Conservation (phyloP, 164 flowering plant genomes). For the Kingdonia uniflora region DNA sequence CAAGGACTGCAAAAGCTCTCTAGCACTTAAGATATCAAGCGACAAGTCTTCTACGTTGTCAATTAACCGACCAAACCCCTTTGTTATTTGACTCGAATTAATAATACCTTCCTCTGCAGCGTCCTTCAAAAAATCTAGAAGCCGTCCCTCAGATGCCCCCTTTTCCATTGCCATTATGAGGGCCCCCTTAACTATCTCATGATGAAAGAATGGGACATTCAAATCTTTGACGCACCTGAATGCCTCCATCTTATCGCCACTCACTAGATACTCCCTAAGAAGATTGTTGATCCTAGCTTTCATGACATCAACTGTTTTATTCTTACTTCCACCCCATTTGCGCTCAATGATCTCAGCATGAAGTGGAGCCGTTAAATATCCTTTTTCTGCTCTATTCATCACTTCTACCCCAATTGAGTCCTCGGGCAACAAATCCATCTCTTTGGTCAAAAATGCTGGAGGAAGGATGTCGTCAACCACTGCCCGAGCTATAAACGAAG, state of each 20-base stretch:
- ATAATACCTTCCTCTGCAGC: conserved; percentile 61
- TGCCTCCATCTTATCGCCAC: conserved; percentile 74
- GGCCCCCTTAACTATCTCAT: conserved; percentile 67
- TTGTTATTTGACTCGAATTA: no score
- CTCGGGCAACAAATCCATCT: conserved; percentile 22
- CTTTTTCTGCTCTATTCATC: conserved; percentile 51
- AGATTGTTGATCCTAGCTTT: conserved; percentile 46
- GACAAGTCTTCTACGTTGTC: conserved; percentile 67
- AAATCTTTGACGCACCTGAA: conserved; percentile 68
- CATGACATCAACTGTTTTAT: conserved; percentile 60
- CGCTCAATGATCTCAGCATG: conserved; percentile 71
- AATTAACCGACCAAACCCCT: conserved; percentile 57
- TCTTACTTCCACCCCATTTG: conserved; percentile 65
- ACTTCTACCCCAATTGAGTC: conserved; percentile 57
- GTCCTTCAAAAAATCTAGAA: conserved; percentile 51
- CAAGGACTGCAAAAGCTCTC: conserved; percentile 37
- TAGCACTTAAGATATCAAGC: conserved; percentile 66
- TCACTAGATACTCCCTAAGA: conserved; percentile 46
- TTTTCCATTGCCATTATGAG: conserved; percentile 71
- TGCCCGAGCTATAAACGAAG: conserved; percentile 68
- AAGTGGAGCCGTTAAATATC: conserved; percentile 62
- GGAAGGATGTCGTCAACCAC: conserved; percentile 87
- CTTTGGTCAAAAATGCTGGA: conserved; percentile 60
- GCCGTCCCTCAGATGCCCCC: conserved; percentile 28
- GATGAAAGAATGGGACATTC: conserved; percentile 72